phyloP scores from a whole-genome alignment of 495 filamentous ascomycete genomes.

The Margaritispora aquatica region DNA sequence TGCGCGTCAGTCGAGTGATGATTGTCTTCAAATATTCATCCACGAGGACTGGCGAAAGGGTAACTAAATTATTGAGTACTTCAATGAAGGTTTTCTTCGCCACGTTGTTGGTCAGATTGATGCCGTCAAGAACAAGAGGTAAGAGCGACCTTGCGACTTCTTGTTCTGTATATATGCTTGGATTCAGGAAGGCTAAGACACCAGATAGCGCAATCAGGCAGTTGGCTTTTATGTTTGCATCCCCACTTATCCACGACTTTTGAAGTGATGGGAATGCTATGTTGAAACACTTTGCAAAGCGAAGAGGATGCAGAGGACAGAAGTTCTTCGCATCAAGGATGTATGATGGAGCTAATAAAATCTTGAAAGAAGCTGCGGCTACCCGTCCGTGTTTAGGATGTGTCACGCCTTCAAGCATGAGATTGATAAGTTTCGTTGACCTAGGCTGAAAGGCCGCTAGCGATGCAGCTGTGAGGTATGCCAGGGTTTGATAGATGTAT shows the following conservation, averaged over 20 bases:
- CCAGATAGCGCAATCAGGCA: constrained; percentile 20
- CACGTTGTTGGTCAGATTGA: constrained; percentile 10
- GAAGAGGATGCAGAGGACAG: constrained; percentile 19
- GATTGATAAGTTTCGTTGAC: constrained; percentile 1
- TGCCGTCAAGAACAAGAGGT: constrained; percentile 15
- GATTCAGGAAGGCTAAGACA: constrained; percentile 11
- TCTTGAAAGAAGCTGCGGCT: constrained; percentile 27
- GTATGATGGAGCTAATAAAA: constrained; percentile 29
- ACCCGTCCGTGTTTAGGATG: constrained; percentile 19
- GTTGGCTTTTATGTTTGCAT: neutral
- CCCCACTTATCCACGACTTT: neutral
- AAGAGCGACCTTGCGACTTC: neutral
- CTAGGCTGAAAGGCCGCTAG: neutral
- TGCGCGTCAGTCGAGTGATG: constrained; percentile 17
- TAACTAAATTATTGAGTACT: constrained; percentile 4
- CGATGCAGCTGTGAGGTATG: constrained; percentile 14
- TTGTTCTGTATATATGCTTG: neutral
- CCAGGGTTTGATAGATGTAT: constrained; percentile 9
- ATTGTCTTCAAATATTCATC: constrained; percentile 15
- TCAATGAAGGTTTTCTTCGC: constrained; percentile 13
- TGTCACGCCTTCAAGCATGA: constrained; percentile 12
- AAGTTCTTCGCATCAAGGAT: constrained; percentile 29
- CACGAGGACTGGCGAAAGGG: neutral
- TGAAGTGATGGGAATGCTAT: neutral
- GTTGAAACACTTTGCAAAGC: constrained; percentile 4